phyloP scores from a whole-genome alignment of 2,329 filamentous ascomycete species.

The Penicillium aurantiogriseum region DNA sequence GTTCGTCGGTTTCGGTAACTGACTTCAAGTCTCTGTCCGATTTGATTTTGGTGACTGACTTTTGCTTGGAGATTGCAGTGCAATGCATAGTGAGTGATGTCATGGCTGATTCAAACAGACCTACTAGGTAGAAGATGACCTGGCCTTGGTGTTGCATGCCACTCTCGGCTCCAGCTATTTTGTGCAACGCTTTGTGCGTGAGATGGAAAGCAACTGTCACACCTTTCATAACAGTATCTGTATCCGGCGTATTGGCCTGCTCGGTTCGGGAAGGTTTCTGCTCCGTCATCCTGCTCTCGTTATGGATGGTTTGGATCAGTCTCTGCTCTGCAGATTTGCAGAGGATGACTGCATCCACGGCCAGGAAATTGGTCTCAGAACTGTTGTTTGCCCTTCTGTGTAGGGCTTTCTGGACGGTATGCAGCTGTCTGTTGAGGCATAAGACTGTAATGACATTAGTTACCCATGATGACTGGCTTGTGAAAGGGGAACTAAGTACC shows the following conservation, averaged over 20 bases:
- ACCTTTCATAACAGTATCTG: conserved; percentile 20
- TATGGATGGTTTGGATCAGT: conserved; percentile 18
- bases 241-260: conserved; percentile 15
- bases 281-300: conserved; percentile 4
- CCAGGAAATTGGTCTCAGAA: conserved; percentile 16
- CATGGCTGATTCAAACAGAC: conserved; percentile 34
- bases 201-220: conserved; percentile 28
- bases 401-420: conserved; percentile 34
- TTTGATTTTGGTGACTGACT: conserved; percentile 7
- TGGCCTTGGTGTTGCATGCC: conserved; percentile 17
- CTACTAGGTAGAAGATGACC: conserved; percentile 36
- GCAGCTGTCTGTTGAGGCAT: conserved; percentile 36
- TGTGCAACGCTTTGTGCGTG: conserved; percentile 30
- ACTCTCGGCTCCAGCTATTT: conserved; percentile 20
- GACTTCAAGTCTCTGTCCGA: neutral
- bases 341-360: conserved; percentile 24
- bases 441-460: conserved; percentile 23
- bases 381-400: conserved; percentile 27
- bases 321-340: conserved; percentile 31
- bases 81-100: conserved; percentile 29
- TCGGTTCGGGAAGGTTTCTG: neutral
- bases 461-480: neutral
- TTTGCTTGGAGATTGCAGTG: conserved; percentile 12
- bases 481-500: neutral
- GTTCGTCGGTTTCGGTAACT: neutral